phyloP scores from a whole-genome alignment of 495 filamentous ascomycete species.

The Aspergillus avenaceus region DNA sequence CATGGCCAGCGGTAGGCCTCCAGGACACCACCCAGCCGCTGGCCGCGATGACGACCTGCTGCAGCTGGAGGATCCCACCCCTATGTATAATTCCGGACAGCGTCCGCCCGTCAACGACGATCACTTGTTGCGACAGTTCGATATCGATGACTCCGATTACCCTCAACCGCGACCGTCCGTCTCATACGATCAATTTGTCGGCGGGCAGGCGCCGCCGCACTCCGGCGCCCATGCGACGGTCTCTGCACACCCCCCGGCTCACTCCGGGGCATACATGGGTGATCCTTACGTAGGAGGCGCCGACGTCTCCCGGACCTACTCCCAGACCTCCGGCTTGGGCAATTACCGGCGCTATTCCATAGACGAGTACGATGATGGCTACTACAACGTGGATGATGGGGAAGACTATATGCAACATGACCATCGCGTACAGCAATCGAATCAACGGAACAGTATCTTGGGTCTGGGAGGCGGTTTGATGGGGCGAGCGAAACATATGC shows the following conservation, averaged over 20 bases:
- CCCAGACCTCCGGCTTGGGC: slow-evolving; percentile 75
- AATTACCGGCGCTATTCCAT: slow-evolving; percentile 91
- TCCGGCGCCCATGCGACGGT: slow-evolving; percentile 28
- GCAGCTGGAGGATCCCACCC: slow-evolving; percentile 64
- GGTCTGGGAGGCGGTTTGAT: slow-evolving; percentile 81
- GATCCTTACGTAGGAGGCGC: slow-evolving; percentile 45
- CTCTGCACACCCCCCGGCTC: slow-evolving; percentile 24
- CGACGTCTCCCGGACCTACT: slow-evolving; percentile 55
- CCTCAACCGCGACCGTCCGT: slow-evolving; percentile 72
- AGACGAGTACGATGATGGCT: slow-evolving; percentile 74
- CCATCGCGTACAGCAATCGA: slow-evolving; percentile 51
- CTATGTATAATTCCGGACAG: slow-evolving; percentile 68
- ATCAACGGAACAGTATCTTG: slow-evolving; percentile 82
- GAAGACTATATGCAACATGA: slow-evolving; percentile 56
- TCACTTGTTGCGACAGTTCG: slow-evolving; percentile 64
- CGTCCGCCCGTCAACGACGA: slow-evolving; percentile 73
- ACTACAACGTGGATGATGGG: slow-evolving; percentile 50
- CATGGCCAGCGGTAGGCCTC: slow-evolving; percentile 62
- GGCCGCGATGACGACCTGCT: slow-evolving; percentile 66
- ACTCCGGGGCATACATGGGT: slow-evolving; percentile 26
- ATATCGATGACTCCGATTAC: slow-evolving; percentile 59
- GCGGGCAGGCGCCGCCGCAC: slow-evolving; percentile 51
- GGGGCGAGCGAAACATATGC: slow-evolving; percentile 80
- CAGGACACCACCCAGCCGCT: slow-evolving; percentile 54
- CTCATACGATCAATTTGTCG: slow-evolving; percentile 94